Percentiles rank a stretch among this genome's conserved stretches.
Evolutionary conservation across 1,284 basidiomycete species (phyloP).

Genomic region (Boletellus deceptivus): DNA sequence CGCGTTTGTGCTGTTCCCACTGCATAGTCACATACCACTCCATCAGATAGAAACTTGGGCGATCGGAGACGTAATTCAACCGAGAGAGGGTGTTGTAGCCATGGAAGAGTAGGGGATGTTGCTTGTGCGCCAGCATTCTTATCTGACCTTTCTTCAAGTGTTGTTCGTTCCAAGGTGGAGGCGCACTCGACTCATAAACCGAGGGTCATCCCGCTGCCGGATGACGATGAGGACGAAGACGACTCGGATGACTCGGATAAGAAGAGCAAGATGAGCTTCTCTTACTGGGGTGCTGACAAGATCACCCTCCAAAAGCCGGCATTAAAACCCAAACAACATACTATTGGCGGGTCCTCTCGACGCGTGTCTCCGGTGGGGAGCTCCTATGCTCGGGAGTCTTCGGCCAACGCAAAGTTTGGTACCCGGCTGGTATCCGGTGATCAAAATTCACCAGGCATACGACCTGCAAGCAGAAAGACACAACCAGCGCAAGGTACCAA

Average conservation of each 20-base stretch:
- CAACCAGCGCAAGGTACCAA: constrained; percentile 50
- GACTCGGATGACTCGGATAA: constrained; percentile 83
- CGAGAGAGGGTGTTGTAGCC: constrained; percentile 70
- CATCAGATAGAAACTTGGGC: constrained; percentile 83
- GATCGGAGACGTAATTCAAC: constrained; percentile 71
- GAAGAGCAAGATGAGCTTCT: constrained; percentile 90
- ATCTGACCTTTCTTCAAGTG: constrained; percentile 41
- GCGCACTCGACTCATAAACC: constrained; percentile 58
- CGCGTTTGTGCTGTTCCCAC: constrained; percentile 7
- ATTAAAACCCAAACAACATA: constrained; percentile 47
- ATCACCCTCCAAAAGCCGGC: constrained; percentile 78
- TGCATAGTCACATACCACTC: constrained; percentile 1
- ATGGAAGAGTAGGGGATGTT: constrained; percentile 78
- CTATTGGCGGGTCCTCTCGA: constrained; percentile 39
- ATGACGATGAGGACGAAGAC: constrained; percentile 57
- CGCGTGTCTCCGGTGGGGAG: constrained; percentile 46
- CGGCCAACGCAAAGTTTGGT: constrained; percentile 83
- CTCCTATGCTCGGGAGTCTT: constrained; percentile 72
- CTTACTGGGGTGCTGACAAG: constrained; percentile 87
- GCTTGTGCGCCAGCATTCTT: constrained; percentile 13
- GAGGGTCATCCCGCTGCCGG: constrained; percentile 66
- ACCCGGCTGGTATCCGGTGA: constrained; percentile 64
- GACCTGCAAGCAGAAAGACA: constrained; percentile 64
- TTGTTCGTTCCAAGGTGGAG: constrained; percentile 64
- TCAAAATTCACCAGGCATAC: constrained; percentile 40